Conservation (phyloP, 805 yeast genomes). For the Candida insectalens region DNA sequence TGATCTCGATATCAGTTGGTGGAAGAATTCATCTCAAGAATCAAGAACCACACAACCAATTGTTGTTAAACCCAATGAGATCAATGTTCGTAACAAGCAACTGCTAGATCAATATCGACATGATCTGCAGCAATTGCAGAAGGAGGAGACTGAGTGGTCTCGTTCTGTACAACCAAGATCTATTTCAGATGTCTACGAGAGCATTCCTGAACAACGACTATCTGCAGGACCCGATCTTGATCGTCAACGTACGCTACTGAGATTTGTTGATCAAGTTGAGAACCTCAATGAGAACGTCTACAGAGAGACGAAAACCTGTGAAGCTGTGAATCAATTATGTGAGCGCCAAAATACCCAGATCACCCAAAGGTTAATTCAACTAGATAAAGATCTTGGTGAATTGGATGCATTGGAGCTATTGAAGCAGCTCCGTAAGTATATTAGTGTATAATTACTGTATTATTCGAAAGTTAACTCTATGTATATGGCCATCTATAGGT, state of each 20-base stretch:
- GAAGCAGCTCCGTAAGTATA: not conserved
- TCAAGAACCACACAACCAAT: slow-evolving; percentile 14
- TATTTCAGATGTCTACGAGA: too few species aligned
- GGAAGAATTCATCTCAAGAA: slow-evolving; percentile 28
- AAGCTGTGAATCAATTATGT: not conserved
- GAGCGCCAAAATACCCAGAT: not conserved
- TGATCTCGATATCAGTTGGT: slow-evolving; percentile 60
- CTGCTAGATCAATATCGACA: slow-evolving; percentile 36
- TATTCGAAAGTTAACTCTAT: slow-evolving; percentile 1
- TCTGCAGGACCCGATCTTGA: slow-evolving; percentile 1
- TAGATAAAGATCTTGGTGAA: too few species aligned
- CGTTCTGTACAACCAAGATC: too few species aligned
- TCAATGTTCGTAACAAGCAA: slow-evolving; percentile 41
- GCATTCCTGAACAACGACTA: too few species aligned
- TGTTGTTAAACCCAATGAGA: slow-evolving; percentile 45
- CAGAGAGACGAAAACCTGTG: slow-evolving; percentile 14
- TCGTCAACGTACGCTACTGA: slow-evolving; percentile 5
- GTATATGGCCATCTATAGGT: slow-evolving; percentile 32
- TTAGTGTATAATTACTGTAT: slow-evolving; percentile 1
- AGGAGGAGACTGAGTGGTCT: slow-evolving; percentile 28
- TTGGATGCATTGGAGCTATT: slow-evolving; percentile 4
- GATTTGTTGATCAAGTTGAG: slow-evolving; percentile 22
- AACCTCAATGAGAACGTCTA: slow-evolving; percentile 24
- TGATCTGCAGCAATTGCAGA: slow-evolving; percentile 32
- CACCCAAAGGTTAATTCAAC: too few species aligned